These are phyloP conservation scores for Candida insectorum DNA, from an alignment of 805 yeast species.

Conservation along the genomic window DNA sequence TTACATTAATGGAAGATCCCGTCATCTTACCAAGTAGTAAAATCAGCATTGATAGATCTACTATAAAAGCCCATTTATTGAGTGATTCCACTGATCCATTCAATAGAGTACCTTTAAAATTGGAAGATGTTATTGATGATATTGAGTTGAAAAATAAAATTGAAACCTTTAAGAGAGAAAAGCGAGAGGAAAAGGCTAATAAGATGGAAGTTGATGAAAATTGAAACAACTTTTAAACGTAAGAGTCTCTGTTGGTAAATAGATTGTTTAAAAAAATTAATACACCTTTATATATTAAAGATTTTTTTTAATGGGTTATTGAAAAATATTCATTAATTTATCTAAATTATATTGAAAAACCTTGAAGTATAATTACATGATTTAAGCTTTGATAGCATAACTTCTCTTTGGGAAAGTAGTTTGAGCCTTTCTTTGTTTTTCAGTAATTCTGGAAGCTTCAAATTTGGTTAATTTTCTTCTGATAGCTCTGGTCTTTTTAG, in stretches of 20 bases:
- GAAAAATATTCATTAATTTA: not conserved
- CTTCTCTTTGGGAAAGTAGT: slow-evolving; percentile 98
- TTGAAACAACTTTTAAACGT: not conserved
- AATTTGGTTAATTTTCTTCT: slow-evolving; percentile 91
- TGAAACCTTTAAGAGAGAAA: slow-evolving; percentile 49
- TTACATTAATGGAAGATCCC: slow-evolving; percentile 91
- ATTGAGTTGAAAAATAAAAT: slow-evolving; percentile 55
- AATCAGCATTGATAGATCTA: slow-evolving; percentile 81
- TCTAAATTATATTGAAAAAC: slow-evolving; percentile 4
- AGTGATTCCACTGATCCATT: slow-evolving; percentile 97
- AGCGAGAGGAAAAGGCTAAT: slow-evolving; percentile 22
- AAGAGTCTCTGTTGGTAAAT: not conserved
- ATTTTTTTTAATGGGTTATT: not conserved
- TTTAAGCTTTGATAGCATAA: slow-evolving; percentile 97
- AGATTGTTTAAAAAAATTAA: slow-evolving; percentile 2
- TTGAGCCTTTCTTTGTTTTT: slow-evolving; percentile 86
- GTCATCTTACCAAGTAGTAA: slow-evolving; percentile 88
- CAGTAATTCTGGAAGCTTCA: slow-evolving; percentile 81
- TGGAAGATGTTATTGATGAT: slow-evolving; percentile 86
- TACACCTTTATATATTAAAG: not conserved
- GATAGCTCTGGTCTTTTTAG: slow-evolving; percentile 99
- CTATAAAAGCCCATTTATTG: slow-evolving; percentile 88
- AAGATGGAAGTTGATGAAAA: slow-evolving; percentile 6
- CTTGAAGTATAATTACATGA: slow-evolving; percentile 11
- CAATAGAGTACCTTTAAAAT: slow-evolving; percentile 83